Base-by-base conservation (phyloP, 1,284 basidiomycete genomes). In the Lentinula novae-zelandiae region DNA sequence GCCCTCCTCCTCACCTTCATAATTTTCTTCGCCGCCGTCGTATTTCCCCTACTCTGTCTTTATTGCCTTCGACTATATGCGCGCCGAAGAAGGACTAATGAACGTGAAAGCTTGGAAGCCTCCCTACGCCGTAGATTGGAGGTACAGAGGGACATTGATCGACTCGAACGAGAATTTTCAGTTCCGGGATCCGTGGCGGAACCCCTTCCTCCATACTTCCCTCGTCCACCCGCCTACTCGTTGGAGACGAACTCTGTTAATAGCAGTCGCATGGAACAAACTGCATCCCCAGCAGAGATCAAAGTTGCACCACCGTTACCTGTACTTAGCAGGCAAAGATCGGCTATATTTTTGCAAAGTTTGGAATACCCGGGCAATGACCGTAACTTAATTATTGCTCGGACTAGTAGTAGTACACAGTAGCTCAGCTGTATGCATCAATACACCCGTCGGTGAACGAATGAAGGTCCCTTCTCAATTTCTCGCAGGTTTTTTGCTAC, bases 121-220 rank as follows among this genome's bases (percentile, higher is more conserved):
- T 20, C 38, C 15, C 20, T 44, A 13, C 50, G 20, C 5, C 39
- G 27, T 8, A 40, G 53, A 39, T 9, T 27, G 15, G 53, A 54
- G 53, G 31, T 54, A 9, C 38, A 56, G 6, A 44, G 27, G n/a
- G 46, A 46, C 22, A 46, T 56, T 27, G 22, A 56, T 17, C 40
- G 9, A 27, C 54, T 56, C 4, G 53, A 54, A 34, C 42, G 31
- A 4, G 27, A 50, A 27, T 50, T 50, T 13, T 33, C 20, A 17
- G 34, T 46, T 20, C 44, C 44, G 8, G 44, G 44, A 22, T 56
- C 15, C 36, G 15, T 36, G 27, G 22, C 36, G 2, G 53, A 61
- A 56, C 53, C 60, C 15, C 49, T 51, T 3, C 60, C 60, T 6
- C 48, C 54, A 8, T 61, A 61, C 48, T 34, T 27, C 6, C 60